A percentile compares a stretch with the other conserved stretches of the same genome.
Evolutionary conservation across 2,329 filamentous ascomycete genomes (phyloP).

Genomic region (Fusarium sp.): DNA sequence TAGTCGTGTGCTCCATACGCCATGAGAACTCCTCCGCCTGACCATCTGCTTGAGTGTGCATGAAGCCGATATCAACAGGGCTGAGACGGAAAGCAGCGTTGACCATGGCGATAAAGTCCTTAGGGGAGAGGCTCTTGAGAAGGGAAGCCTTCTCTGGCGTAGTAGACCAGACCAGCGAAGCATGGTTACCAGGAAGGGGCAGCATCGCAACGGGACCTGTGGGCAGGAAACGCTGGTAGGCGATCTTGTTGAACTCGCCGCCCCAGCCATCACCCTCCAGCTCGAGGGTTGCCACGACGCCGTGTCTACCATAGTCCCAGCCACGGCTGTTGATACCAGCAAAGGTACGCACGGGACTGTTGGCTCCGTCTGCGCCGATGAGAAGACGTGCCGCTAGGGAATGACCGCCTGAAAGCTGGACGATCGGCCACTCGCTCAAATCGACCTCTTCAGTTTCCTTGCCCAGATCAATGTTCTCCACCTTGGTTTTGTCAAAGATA

Average conservation of each 20-base stretch:
- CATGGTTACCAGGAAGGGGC: conserved; percentile 83
- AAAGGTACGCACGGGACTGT: conserved; percentile 91
- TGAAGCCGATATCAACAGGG: conserved; percentile 82
- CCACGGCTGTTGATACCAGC: conserved; percentile 86
- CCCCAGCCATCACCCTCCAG: conserved; percentile 71
- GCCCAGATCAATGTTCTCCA: conserved; percentile 83
- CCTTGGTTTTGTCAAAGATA: conserved; percentile 79
- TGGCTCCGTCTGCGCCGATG: conserved; percentile 93
- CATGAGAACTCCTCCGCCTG: conserved; percentile 85
- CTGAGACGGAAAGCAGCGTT: conserved; percentile 92
- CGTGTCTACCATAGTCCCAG: conserved; percentile 93
- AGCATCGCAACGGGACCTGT: conserved; percentile 92
- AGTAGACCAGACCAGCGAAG: conserved; percentile 95
- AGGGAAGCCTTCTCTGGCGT: conserved; percentile 81
- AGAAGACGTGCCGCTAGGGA: conserved; percentile 83
- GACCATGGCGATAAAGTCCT: conserved; percentile 86
- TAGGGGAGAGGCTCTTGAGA: conserved; percentile 77
- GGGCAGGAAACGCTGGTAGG: conserved; percentile 95
- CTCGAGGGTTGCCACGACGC: conserved; percentile 88
- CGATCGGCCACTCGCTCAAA: conserved; percentile 86
- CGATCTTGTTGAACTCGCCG: conserved; percentile 71
- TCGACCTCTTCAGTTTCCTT: conserved; percentile 75
- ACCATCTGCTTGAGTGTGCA: conserved; percentile 71
- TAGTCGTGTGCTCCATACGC: conserved; percentile 77
- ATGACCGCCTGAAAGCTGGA: conserved; percentile 76